Base-by-base conservation (phyloP, 2,329 filamentous ascomycete genomes). In the Apiospora saccharicola region DNA sequence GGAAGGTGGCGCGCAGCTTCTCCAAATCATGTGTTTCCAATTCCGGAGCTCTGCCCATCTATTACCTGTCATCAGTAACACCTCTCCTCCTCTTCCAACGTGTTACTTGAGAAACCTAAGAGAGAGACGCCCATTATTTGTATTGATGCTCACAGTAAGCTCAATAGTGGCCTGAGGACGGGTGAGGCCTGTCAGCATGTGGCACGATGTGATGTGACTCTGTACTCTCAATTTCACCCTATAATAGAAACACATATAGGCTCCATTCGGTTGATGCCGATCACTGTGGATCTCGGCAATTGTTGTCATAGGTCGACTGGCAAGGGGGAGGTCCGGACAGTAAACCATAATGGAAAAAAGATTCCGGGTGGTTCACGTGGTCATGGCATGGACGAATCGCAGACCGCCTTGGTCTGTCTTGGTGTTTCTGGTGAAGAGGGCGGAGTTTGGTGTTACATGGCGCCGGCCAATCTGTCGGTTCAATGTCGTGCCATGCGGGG, bases 361-460 rank as follows among this genome's bases (percentile, higher is more conserved):
- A n/a, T 7, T 30, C 16, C 26, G 19, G 14, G 6, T 37, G 34
- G 22, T 64, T 41, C 19, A 64, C 57, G 30, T 64, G 34, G 22
- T 41, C 34, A 19, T 64, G 57, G 3, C 53, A 61, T 41, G 30
- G 30, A 3, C 16, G 30, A 61, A 61, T 61, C 30, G 53, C 5
- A 30, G 53, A 34, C 34, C 3, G 51, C 22, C 51, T 57, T 8
- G 14, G 30, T 30, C 26, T 30, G 26, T 30, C 26, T 30, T 30
- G 13, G 13, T 5, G 16, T 22, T 34, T 14, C 37, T 41, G 37
- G 37, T 34, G 26, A 37, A 34, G 26, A 16, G 53, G 53, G 13
- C 57, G 57, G 57, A 64, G 57, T 64, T 57, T 49, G 44, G 44
- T n/a, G 43, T 69, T 49, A 69, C 67, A 69, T 69, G 67, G 67